Conservation (phyloP, 805 yeast species). For the Kuraishia molischiana region DNA sequence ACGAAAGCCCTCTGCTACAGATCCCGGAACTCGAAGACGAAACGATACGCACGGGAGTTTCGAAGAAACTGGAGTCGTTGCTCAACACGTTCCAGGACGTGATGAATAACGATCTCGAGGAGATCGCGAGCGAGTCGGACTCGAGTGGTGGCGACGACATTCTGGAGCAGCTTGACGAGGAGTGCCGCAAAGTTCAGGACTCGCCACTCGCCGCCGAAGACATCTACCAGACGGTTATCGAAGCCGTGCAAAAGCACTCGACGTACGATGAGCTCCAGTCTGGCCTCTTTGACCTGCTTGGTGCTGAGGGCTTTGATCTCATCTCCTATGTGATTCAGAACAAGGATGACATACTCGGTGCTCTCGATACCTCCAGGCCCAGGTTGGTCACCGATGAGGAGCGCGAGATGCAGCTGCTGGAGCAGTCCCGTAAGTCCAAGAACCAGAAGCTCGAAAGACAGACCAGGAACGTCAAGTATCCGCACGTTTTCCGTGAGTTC, state of each 20-base stretch:
- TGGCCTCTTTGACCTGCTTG: slow-evolving; percentile 67
- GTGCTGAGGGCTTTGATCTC: slow-evolving; percentile 78
- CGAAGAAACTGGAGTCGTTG: slow-evolving; percentile 14
- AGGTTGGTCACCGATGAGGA: slow-evolving; percentile 42
- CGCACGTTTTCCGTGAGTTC: slow-evolving; percentile 75
- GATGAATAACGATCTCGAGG: slow-evolving; percentile 13
- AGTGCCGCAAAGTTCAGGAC: slow-evolving; percentile 8
- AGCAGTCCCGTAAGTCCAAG: slow-evolving; percentile 38
- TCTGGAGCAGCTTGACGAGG: slow-evolving; percentile 10
- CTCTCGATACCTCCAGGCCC: slow-evolving; percentile 8
- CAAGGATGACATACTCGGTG: slow-evolving; percentile 20
- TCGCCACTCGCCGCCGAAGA: background rate
- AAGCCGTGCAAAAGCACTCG: slow-evolving; percentile 1
- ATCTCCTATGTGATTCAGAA: slow-evolving; percentile 53
- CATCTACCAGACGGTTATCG: slow-evolving; percentile 4
- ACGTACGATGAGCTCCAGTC: slow-evolving; percentile 60
- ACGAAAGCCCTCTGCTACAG: slow-evolving; percentile 7
- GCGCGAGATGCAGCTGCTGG: slow-evolving; percentile 40
- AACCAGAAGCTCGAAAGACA: slow-evolving; percentile 39
- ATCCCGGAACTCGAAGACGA: slow-evolving; percentile 23
- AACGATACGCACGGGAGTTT: slow-evolving; percentile 15
- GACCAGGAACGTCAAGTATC: slow-evolving; percentile 45
- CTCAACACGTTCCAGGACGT: slow-evolving; percentile 22
- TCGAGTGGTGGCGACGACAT: slow-evolving; percentile 4
- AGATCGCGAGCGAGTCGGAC: slow-evolving; percentile 6